Percentiles rank a stretch among this genome's conserved stretches.
Evolutionary conservation across 495 filamentous ascomycete species (phyloP).

Genomic region (Aspergillus wentii): DNA sequence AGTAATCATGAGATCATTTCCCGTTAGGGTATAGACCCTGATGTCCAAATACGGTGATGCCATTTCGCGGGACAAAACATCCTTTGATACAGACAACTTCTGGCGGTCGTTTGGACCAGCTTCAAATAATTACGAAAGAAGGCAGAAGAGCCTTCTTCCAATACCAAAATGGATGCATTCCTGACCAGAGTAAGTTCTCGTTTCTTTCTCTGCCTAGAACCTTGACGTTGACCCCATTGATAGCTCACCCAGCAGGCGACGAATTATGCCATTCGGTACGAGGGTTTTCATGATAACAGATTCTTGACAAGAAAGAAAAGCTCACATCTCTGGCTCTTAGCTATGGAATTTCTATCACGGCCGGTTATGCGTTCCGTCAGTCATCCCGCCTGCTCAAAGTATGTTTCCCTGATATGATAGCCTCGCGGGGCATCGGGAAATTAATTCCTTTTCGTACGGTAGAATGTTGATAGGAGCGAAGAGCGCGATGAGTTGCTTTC

Average conservation of each 20-base stretch:
- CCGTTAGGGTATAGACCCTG: too few species aligned
- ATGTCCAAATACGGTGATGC: too few species aligned
- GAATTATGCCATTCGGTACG: conserved; percentile 79
- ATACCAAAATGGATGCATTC: conserved; percentile 69
- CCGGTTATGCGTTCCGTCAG: conserved; percentile 77
- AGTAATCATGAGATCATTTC: too few species aligned
- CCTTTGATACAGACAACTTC: too few species aligned
- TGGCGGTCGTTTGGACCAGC: too few species aligned
- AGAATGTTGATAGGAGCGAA: conserved; percentile 62
- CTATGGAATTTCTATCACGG: conserved; percentile 86
- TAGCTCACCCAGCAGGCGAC: conserved; percentile 78
- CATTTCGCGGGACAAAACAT: too few species aligned
- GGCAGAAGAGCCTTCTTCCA: too few species aligned
- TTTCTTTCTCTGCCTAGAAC: background rate
- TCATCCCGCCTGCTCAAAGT: conserved; percentile 77
- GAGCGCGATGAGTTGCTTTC: conserved; percentile 63
- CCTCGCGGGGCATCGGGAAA: background rate
- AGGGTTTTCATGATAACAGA: background rate
- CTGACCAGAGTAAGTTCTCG: conserved; percentile 53
- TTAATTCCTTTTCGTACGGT: conserved; percentile 9
- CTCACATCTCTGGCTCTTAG: conserved; percentile 33
- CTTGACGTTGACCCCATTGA: conserved; percentile 12
- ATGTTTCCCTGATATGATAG: conserved; percentile 14
- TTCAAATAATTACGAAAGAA: too few species aligned
- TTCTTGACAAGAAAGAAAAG: background rate